A percentile compares a stretch with the other conserved stretches of the same genome.
Conservation (phyloP, 129 eudicot genomes). For the Flaveria robusta region DNA sequence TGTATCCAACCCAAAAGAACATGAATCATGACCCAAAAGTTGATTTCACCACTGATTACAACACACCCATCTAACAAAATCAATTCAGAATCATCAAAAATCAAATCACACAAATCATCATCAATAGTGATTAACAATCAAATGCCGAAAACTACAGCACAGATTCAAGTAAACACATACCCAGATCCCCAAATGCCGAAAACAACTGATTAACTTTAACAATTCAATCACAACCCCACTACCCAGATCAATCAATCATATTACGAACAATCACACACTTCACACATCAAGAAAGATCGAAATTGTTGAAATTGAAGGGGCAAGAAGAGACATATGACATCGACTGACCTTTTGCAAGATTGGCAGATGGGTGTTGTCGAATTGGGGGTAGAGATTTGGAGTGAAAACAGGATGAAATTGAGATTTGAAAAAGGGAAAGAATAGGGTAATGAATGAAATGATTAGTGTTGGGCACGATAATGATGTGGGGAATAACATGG, state of each 20-base stretch:
- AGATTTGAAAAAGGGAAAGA: not conserved
- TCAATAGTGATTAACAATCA: not conserved
- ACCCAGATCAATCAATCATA: too few species aligned
- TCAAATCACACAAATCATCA: not conserved
- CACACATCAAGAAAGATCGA: not conserved
- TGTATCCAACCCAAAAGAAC: not conserved
- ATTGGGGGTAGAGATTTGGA: slow-evolving; percentile 19
- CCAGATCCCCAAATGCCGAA: too few species aligned
- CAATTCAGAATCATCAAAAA: not conserved
- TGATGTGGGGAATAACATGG: slow-evolving; percentile 27
- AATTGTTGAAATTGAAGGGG: not conserved
- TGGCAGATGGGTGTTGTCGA: slow-evolving; percentile 13
- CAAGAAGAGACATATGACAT: not conserved
- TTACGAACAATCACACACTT: not conserved
- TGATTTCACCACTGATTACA: not conserved
- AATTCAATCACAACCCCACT: too few species aligned
- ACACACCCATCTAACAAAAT: slow-evolving; percentile 2
- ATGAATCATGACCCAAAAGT: not conserved
- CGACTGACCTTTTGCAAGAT: slow-evolving; percentile 24
- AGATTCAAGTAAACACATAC: not conserved
- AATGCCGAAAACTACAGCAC: not conserved
- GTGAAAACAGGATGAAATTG: not conserved
- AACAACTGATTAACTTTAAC: too few species aligned
- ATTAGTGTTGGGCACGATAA: slow-evolving; percentile 34
- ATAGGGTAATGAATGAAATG: slow-evolving; percentile 2